Conservation (phyloP, 371 early-diverging fungal species). For the Mortierella sp. region DNA sequence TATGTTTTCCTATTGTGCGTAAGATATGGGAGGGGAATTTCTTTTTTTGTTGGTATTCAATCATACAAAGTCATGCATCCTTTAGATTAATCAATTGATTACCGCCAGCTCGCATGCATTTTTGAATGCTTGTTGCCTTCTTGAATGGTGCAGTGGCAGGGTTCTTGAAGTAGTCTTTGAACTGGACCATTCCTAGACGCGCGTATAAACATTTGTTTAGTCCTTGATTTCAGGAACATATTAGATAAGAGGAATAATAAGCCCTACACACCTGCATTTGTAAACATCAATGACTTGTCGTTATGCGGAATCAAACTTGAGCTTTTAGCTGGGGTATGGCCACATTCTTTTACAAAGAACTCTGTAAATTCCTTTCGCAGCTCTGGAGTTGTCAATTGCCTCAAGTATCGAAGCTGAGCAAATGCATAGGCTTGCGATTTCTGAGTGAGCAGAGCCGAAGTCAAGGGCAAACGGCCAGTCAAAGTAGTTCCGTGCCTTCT, state of each 20-base stretch:
- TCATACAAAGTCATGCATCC: background rate
- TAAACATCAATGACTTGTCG: slow-evolving; percentile 80
- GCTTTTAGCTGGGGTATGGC: slow-evolving; percentile 31
- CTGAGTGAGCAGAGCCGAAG: background rate
- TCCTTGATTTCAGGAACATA: background rate
- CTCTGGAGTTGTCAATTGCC: slow-evolving; percentile 54
- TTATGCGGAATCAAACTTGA: slow-evolving; percentile 76
- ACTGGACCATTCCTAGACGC: slow-evolving; percentile 78
- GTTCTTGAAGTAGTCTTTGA: slow-evolving; percentile 79
- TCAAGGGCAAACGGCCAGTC: background rate
- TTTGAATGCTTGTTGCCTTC: slow-evolving; percentile 76
- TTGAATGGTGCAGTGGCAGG: slow-evolving; percentile 73
- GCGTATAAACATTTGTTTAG: background rate
- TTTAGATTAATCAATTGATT: slow-evolving; percentile 6
- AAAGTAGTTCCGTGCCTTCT: background rate
- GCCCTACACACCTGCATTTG: slow-evolving; percentile 75
- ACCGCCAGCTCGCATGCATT: slow-evolving; percentile 85
- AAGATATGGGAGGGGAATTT: background rate
- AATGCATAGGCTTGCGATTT: background rate
- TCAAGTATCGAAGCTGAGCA: slow-evolving; percentile 29
- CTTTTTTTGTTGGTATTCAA: background rate
- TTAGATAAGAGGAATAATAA: background rate
- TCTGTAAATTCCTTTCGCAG: slow-evolving; percentile 52
- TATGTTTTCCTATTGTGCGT: slow-evolving; percentile 69
- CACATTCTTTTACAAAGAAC: slow-evolving; percentile 47